Evolutionary conservation across 2,329 filamentous ascomycete species (phyloP).

Genomic region (Metarhizium anisopliae): DNA sequence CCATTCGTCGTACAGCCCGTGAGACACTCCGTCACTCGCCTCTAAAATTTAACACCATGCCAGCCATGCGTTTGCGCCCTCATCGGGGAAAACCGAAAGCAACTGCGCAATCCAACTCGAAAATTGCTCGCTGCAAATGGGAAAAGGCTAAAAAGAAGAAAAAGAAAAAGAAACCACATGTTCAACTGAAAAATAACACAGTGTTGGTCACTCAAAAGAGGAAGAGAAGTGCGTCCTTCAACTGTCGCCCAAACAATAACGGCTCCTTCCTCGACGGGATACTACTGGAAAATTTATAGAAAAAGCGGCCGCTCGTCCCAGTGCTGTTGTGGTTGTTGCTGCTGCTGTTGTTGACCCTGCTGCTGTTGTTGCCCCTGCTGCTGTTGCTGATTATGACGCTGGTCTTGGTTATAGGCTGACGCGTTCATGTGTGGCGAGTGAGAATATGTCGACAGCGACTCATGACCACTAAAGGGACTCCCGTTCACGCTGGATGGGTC

Average conservation of each 20-base stretch:
- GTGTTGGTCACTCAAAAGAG: too few relatives aligned
- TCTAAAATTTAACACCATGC: background rate
- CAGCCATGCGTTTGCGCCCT: background rate
- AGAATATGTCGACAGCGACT: conserved; percentile 24
- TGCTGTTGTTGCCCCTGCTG: background rate
- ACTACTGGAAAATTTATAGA: conserved; percentile 1
- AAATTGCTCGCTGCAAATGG: too few relatives aligned
- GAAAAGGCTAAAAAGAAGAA: too few relatives aligned
- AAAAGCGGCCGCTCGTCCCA: conserved; percentile 18
- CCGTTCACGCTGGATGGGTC: conserved; percentile 22
- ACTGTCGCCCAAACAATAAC: background rate
- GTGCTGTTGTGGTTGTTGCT: background rate
- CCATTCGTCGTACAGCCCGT: background rate
- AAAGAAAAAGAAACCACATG: too few relatives aligned
- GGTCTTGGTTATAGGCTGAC: background rate
- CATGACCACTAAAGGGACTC: conserved; percentile 28
- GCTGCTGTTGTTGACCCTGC: background rate
- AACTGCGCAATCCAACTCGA: too few relatives aligned
- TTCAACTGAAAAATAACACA: too few relatives aligned
- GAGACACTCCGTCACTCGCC: background rate
- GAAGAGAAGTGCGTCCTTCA: too few relatives aligned
- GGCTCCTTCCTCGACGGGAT: background rate
- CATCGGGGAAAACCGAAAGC: too few relatives aligned
- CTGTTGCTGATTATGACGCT: conserved; percentile 11
- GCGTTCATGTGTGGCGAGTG: conserved; percentile 23